Conservation (phyloP, 2,329 filamentous ascomycete species). For the Exophiala calicioides region DNA sequence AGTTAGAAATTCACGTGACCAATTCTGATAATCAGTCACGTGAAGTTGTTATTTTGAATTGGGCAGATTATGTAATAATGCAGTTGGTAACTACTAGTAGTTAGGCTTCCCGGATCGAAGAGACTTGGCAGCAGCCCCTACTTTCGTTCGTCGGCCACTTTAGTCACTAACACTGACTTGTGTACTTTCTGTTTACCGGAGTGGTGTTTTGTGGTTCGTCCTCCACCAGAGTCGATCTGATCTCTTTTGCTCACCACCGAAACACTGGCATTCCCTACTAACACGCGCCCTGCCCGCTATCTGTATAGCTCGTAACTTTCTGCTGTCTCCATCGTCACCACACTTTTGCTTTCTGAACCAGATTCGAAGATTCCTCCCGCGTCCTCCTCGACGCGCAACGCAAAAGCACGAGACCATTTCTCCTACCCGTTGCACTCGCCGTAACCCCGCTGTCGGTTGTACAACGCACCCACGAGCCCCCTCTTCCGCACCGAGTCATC, state of each 20-base stretch:
- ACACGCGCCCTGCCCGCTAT: neutral
- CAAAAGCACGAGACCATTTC: conserved; percentile 22
- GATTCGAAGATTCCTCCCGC: neutral
- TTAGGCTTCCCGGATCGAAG: too few species aligned
- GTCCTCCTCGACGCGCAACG: neutral
- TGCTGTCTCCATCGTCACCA: neutral
- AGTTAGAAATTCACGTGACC: conserved; percentile 1
- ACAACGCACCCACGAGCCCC: neutral
- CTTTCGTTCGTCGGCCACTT: conserved; percentile 6
- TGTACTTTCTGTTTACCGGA: conserved; percentile 9
- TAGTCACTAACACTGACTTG: too few species aligned
- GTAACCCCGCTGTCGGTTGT: neutral
- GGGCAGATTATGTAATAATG: conserved; percentile 4
- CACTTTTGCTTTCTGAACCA: neutral
- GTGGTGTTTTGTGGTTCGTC: conserved; percentile 3
- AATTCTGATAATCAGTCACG: too few species aligned
- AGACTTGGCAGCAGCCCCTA: conserved; percentile 1
- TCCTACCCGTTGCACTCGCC: neutral
- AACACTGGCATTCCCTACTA: neutral
- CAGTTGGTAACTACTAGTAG: too few species aligned
- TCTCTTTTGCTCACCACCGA: conserved; percentile 1
- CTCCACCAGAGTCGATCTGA: neutral
- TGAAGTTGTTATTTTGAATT: neutral
- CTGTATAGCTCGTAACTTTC: neutral
- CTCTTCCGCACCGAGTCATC: neutral